A percentile compares a stretch with the other conserved stretches of the same genome.
phyloP scores from a whole-genome alignment of 768 basidiomycete species.

The Phlebiopsis gigantea region DNA sequence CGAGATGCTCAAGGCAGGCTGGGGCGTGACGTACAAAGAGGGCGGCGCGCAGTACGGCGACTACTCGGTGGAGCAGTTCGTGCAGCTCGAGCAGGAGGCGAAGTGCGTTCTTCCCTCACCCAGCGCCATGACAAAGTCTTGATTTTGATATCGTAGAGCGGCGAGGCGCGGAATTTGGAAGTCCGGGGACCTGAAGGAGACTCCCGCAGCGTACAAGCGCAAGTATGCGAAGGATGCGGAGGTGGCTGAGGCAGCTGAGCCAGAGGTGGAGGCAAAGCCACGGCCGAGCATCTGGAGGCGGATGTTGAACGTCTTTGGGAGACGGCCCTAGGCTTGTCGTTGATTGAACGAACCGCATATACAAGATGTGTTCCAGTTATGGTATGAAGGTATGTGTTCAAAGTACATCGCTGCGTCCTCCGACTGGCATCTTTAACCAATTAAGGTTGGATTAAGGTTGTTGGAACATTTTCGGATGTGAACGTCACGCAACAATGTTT shows the following conservation, averaged over 20 bases:
- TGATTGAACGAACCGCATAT: too few relatives aligned
- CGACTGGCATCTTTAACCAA: too few relatives aligned
- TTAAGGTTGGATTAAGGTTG: too few relatives aligned
- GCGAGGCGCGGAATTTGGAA: slow-evolving; percentile 75
- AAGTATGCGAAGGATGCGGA: slow-evolving; percentile 35
- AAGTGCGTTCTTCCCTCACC: slow-evolving; percentile 13
- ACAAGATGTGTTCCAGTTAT: too few relatives aligned
- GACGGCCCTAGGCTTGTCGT: too few relatives aligned
- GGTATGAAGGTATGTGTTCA: too few relatives aligned
- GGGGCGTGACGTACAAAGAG: slow-evolving; percentile 71
- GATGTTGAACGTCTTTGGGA: too few relatives aligned
- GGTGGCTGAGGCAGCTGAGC: neutral
- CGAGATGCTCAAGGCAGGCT: slow-evolving; percentile 79
- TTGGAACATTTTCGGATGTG: too few relatives aligned
- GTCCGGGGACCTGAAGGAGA: slow-evolving; percentile 47
- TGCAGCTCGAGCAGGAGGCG: slow-evolving; percentile 45
- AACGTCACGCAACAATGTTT: too few relatives aligned
- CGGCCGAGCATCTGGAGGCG: neutral
- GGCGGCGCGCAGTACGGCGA: slow-evolving; percentile 76
- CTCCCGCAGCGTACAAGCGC: slow-evolving; percentile 78
- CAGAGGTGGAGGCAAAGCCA: neutral
- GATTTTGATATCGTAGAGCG: slow-evolving; percentile 33
- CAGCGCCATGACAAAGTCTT: neutral
- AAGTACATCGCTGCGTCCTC: too few relatives aligned
- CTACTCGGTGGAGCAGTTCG: slow-evolving; percentile 58